Percentiles rank a stretch among this genome's conserved stretches.
phyloP scores from a whole-genome alignment of 176 grass and related monocot genomes.

The Elymus sibiricus region DNA sequence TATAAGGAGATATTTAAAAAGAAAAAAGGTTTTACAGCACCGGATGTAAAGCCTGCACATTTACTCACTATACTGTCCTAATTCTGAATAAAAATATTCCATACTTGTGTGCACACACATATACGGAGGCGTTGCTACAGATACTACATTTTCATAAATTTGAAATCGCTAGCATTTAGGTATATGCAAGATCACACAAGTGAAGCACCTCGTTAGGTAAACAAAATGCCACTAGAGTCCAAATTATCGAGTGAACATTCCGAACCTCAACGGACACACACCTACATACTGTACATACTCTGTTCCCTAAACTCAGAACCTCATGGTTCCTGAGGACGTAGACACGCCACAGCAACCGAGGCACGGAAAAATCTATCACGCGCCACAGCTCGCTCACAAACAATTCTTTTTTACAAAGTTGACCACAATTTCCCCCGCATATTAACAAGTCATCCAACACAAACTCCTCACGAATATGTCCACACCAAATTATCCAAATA shows the following conservation, averaged over 20 bases:
- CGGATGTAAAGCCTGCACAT: background rate
- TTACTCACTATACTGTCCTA: background rate
- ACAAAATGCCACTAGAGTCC: background rate
- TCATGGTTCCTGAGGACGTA: background rate
- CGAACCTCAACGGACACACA: background rate
- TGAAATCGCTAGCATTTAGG: background rate
- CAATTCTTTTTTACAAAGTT: background rate
- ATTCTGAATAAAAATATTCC: background rate
- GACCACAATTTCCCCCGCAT: background rate
- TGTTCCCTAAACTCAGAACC: background rate
- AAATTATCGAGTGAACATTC: background rate
- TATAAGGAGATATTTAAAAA: background rate
- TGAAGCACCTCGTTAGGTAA: background rate
- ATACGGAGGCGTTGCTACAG: background rate
- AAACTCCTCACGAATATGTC: background rate
- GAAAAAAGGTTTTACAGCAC: background rate
- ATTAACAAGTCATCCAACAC: background rate
- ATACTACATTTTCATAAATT: constrained; percentile 28
- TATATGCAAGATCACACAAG: background rate
- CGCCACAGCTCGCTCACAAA: background rate
- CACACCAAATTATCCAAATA: background rate
- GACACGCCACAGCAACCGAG: background rate
- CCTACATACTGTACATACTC: background rate
- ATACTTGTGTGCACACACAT: background rate
- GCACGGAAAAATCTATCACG: background rate